Conservation (phyloP, 306 rosid species). For the Dalbergia oliveri region DNA sequence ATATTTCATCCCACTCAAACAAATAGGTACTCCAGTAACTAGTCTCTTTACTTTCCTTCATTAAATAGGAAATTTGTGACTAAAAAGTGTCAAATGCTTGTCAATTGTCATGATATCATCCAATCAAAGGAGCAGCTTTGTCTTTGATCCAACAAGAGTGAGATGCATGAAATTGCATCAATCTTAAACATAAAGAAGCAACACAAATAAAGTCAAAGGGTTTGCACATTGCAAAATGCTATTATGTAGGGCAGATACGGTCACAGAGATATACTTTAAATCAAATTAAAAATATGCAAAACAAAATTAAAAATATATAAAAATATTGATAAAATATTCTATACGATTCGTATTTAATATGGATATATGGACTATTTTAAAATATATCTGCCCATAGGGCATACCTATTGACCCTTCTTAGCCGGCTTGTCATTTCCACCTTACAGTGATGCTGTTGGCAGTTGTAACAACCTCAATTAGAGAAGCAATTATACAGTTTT, state of each 20-base stretch:
- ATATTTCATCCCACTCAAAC: background rate
- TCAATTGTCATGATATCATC: background rate
- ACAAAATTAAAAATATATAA: too few species aligned
- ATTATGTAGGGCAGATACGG: too few species aligned
- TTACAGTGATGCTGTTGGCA: constrained; percentile 31
- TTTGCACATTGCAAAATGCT: constrained; percentile 28
- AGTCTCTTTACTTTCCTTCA: background rate
- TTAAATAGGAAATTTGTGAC: background rate
- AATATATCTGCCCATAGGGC: too few species aligned
- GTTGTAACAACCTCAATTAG: constrained; percentile 30
- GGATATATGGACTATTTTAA: too few species aligned
- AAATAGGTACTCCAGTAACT: background rate
- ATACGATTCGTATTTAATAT: too few species aligned
- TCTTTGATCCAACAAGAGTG: constrained; percentile 1
- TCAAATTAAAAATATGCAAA: too few species aligned
- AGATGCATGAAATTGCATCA: background rate
- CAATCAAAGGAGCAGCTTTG: background rate
- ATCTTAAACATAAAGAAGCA: background rate
- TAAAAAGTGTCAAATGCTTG: background rate
- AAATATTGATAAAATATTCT: too few species aligned
- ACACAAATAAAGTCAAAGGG: background rate
- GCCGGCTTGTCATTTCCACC: constrained; percentile 22
- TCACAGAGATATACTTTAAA: too few species aligned
- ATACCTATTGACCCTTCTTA: background rate
- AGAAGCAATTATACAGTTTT: constrained; percentile 22